phyloP scores from a whole-genome alignment of 148 eudicot species.

The Pharnaceum exiguum region DNA sequence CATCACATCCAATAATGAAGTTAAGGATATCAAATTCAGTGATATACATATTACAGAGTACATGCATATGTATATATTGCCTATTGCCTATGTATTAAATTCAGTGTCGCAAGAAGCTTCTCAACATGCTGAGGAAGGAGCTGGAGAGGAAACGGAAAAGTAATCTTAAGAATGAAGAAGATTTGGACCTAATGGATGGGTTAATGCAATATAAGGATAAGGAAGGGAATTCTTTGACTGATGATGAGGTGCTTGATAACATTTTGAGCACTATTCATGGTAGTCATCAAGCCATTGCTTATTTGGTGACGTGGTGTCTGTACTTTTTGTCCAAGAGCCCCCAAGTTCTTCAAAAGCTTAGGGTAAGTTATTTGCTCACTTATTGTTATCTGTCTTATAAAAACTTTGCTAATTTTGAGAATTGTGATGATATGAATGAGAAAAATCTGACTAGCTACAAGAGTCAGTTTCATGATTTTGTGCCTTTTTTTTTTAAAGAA shows the following conservation, averaged over 20 bases:
- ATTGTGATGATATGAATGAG: too few relatives aligned
- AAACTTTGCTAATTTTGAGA: too few relatives aligned
- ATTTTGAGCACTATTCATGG: conserved; percentile 21
- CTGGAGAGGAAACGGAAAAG: neutral
- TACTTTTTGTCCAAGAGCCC: conserved; percentile 44
- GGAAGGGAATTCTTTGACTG: neutral
- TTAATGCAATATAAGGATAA: conserved; percentile 14
- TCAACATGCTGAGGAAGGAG: neutral
- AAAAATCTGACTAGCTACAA: too few relatives aligned
- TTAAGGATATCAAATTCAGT: too few relatives aligned
- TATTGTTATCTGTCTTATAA: too few relatives aligned
- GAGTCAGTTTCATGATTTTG: too few relatives aligned
- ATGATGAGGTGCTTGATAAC: conserved; percentile 15
- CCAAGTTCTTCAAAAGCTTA: conserved; percentile 41
- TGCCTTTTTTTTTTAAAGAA: too few relatives aligned
- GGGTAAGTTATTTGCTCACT: conserved; percentile 38
- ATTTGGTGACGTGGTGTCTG: conserved; percentile 35
- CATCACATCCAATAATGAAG: too few relatives aligned
- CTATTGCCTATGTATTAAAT: neutral
- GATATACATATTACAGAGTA: too few relatives aligned
- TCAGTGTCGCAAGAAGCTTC: conserved; percentile 14
- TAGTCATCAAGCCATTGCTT: conserved; percentile 31
- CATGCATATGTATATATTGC: too few relatives aligned
- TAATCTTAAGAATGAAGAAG: neutral
- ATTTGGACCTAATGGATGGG: conserved; percentile 10